Percentiles rank a stretch among this genome's conserved stretches.
Conservation (phyloP, 306 rosid genomes). For the Corylus avellana region DNA sequence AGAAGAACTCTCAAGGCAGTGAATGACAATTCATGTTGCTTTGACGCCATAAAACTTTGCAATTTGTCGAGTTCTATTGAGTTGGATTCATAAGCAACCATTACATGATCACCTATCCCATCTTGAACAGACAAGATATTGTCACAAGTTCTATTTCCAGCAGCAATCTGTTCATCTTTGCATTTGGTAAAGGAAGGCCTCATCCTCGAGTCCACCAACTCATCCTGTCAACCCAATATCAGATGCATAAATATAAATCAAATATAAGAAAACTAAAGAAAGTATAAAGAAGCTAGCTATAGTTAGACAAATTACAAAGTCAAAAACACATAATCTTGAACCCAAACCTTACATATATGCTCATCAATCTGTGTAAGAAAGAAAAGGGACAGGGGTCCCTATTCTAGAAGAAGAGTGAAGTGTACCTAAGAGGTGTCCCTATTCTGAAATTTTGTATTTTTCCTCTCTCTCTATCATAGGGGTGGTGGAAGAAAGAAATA, state of each 20-base stretch:
- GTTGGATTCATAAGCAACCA: slow-evolving; percentile 32
- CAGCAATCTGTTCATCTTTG: slow-evolving; percentile 30
- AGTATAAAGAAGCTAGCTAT: not conserved
- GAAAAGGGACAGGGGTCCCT: too few species aligned
- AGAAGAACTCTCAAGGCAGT: slow-evolving; percentile 57
- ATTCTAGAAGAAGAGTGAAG: too few species aligned
- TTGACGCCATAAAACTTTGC: slow-evolving; percentile 42
- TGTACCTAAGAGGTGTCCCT: too few species aligned
- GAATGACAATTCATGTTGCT: slow-evolving; percentile 46
- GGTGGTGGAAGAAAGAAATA: too few species aligned
- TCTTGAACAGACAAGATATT: slow-evolving; percentile 38
- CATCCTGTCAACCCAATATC: slow-evolving; percentile 45
- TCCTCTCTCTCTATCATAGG: too few species aligned
- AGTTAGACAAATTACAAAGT: not conserved
- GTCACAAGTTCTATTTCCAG: slow-evolving; percentile 29
- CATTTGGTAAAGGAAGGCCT: slow-evolving; percentile 28
- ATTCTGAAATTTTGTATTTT: too few species aligned
- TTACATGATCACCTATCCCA: slow-evolving; percentile 17
- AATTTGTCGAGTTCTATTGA: slow-evolving; percentile 34
- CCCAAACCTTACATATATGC: too few species aligned
- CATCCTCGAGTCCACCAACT: slow-evolving; percentile 34
- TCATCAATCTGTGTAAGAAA: too few species aligned
- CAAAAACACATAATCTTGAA: too few species aligned
- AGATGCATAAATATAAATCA: slow-evolving; percentile 23
- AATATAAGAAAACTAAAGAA: slow-evolving; percentile 28